phyloP scores from a whole-genome alignment of 495 filamentous ascomycete genomes.

The Articulospora tetracladia region DNA sequence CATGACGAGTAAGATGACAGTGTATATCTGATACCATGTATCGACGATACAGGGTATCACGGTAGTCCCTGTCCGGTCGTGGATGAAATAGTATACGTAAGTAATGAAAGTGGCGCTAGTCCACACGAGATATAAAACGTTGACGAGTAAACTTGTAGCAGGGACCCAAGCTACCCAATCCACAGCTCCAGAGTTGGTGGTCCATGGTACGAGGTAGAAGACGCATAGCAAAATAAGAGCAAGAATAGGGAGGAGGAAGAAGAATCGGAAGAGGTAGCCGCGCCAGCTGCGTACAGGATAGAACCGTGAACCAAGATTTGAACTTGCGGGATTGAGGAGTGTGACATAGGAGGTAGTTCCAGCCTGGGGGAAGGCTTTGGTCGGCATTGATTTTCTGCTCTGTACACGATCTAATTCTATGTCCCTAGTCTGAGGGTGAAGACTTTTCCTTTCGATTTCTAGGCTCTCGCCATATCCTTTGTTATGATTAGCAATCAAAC shows the following conservation, averaged over 20 bases:
- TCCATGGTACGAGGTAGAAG: constrained; percentile 13
- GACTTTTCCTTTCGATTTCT: neutral
- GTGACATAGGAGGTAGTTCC: neutral
- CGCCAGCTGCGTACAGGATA: constrained; percentile 9
- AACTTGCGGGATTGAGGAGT: neutral
- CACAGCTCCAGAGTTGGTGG: neutral
- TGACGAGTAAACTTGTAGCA: constrained; percentile 9
- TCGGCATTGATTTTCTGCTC: neutral
- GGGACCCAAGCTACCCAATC: neutral
- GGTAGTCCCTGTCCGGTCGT: constrained; percentile 12
- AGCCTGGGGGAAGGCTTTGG: neutral
- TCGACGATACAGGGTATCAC: constrained; percentile 18
- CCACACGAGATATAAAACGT: constrained; percentile 17
- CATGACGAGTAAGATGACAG: constrained; percentile 9
- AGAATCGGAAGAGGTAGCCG: constrained; percentile 17
- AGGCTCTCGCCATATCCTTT: too few relatives aligned
- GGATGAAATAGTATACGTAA: constrained; percentile 12
- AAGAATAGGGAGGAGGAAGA: constrained; percentile 23
- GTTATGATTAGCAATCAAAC: too few relatives aligned
- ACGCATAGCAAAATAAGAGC: constrained; percentile 18
- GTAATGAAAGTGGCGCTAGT: constrained; percentile 2
- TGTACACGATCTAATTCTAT: neutral
- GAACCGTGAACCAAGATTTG: constrained; percentile 8
- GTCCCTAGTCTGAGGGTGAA: neutral
- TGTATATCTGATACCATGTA: constrained; percentile 23